phyloP scores from a whole-genome alignment of 768 basidiomycete genomes.

The Hirschioporus abietinus region DNA sequence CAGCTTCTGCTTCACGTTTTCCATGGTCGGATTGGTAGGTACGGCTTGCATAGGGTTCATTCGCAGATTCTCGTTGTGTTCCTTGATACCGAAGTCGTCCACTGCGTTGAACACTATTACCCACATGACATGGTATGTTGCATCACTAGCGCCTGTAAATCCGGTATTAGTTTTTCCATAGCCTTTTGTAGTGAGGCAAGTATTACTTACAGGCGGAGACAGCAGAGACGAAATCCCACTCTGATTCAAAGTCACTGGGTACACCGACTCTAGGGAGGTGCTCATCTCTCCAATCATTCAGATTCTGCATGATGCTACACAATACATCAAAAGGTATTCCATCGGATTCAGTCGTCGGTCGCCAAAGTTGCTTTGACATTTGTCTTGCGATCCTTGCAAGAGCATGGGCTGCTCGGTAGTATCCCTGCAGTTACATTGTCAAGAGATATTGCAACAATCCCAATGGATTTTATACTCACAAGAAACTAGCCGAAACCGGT shows the following conservation, averaged over 20 bases:
- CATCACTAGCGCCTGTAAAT: conserved; percentile 71
- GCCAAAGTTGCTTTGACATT: conserved; percentile 79
- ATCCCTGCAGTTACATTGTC: conserved; percentile 46
- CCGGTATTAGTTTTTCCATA: conserved; percentile 32
- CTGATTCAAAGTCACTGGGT: conserved; percentile 73
- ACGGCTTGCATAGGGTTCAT: conserved; percentile 32
- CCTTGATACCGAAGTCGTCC: conserved; percentile 80
- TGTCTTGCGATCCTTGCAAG: conserved; percentile 79
- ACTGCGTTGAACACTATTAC: conserved; percentile 76
- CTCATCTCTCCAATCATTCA: conserved; percentile 70
- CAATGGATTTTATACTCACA: conserved; percentile 37
- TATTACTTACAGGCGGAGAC: conserved; percentile 50
- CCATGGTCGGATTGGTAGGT: conserved; percentile 29
- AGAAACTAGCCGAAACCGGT: conserved; percentile 45
- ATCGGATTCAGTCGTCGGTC: conserved; percentile 66
- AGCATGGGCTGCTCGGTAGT: conserved; percentile 78
- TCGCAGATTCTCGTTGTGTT: conserved; percentile 48
- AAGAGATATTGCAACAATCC: conserved; percentile 10
- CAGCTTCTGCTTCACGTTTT: conserved; percentile 61
- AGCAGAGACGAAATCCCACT: conserved; percentile 89
- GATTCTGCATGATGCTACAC: conserved; percentile 45
- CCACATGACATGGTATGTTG: conserved; percentile 92
- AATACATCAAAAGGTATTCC: conserved; percentile 73
- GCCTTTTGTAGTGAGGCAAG: neutral
- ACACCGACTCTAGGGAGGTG: conserved; percentile 79